A percentile compares a stretch with the other conserved stretches of the same genome.
phyloP scores from a whole-genome alignment of 192 early-diverging fungal genomes.

The Backusella tarrabulga region DNA sequence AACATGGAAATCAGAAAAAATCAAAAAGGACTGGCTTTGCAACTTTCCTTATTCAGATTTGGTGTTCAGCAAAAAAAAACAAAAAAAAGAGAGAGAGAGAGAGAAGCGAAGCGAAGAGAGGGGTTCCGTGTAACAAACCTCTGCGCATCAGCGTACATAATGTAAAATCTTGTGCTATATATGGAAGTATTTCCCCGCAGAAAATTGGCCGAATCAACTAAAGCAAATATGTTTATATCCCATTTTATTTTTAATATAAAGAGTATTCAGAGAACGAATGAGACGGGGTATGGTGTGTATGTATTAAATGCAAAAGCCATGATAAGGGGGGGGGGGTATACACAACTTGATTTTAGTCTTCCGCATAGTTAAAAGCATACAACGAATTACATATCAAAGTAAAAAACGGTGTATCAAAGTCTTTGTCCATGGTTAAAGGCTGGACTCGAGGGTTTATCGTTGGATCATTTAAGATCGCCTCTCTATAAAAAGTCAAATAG shows the following conservation, averaged over 20 bases:
- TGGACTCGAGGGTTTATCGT: background rate
- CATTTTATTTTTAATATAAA: too few species aligned
- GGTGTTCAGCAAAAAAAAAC: background rate
- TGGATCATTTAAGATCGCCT: background rate
- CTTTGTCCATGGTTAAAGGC: background rate
- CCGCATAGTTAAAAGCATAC: background rate
- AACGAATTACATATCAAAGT: background rate
- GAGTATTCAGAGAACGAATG: too few species aligned
- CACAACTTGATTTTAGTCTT: background rate
- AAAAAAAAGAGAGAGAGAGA: too few species aligned
- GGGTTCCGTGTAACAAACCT: background rate
- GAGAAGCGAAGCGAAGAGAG: background rate
- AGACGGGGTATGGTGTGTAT: too few species aligned
- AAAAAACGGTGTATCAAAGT: background rate
- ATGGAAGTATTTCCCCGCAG: background rate
- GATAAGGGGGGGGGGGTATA: background rate
- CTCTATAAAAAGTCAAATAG: background rate
- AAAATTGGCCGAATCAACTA: background rate
- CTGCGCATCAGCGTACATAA: background rate
- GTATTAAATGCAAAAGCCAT: background rate
- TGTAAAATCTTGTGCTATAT: background rate
- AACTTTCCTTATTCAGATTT: background rate
- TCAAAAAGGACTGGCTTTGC: background rate
- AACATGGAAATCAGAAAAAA: background rate
- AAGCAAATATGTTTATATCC: too few species aligned